A percentile compares a stretch with the other conserved stretches of the same genome.
Evolutionary conservation across 352 stramenopile genomes (phyloP).

Genomic region (Pythium sukuiense): DNA sequence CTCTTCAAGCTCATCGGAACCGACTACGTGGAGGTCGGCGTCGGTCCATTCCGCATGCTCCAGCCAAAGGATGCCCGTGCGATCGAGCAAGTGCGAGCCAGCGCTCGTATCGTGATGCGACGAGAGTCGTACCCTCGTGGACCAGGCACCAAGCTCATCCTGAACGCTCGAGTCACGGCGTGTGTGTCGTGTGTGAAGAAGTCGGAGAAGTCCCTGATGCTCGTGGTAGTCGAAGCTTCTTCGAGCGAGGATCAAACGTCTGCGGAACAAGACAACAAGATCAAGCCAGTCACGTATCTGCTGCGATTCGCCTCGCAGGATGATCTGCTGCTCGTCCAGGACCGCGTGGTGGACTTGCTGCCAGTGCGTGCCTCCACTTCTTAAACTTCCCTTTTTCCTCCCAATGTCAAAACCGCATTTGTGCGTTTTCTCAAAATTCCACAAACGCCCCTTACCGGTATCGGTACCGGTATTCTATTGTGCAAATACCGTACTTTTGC

Average conservation of each 20-base stretch:
- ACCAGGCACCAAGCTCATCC: slow-evolving; percentile 72
- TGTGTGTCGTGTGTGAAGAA: slow-evolving; percentile 69
- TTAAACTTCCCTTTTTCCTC: slow-evolving; percentile 18
- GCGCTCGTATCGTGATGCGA: slow-evolving; percentile 72
- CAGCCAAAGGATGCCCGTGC: slow-evolving; percentile 41
- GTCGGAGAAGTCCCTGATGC: slow-evolving; percentile 74
- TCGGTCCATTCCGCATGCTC: slow-evolving; percentile 69
- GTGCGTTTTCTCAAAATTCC: slow-evolving; percentile 2
- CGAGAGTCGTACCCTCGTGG: slow-evolving; percentile 73
- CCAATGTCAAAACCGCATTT: slow-evolving; percentile 8
- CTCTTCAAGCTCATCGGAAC: slow-evolving; percentile 77
- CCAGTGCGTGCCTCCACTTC: slow-evolving; percentile 22
- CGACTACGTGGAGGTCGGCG: slow-evolving; percentile 75
- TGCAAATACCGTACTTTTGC: slow-evolving; percentile 1
- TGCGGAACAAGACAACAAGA: slow-evolving; percentile 25
- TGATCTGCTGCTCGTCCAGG: slow-evolving; percentile 54
- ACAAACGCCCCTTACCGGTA: not conserved
- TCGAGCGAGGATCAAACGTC: slow-evolving; percentile 18
- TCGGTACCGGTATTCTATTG: not conserved
- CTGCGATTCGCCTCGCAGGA: slow-evolving; percentile 61
- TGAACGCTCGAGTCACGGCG: slow-evolving; percentile 67
- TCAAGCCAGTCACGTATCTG: slow-evolving; percentile 73
- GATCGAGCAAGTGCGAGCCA: slow-evolving; percentile 41
- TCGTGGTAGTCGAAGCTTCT: slow-evolving; percentile 56
- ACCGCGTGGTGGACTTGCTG: slow-evolving; percentile 35